A percentile compares a stretch with the other conserved stretches of the same genome.
Evolutionary conservation across 441 rosid species (phyloP).

Genomic region (Geranium incanum): DNA sequence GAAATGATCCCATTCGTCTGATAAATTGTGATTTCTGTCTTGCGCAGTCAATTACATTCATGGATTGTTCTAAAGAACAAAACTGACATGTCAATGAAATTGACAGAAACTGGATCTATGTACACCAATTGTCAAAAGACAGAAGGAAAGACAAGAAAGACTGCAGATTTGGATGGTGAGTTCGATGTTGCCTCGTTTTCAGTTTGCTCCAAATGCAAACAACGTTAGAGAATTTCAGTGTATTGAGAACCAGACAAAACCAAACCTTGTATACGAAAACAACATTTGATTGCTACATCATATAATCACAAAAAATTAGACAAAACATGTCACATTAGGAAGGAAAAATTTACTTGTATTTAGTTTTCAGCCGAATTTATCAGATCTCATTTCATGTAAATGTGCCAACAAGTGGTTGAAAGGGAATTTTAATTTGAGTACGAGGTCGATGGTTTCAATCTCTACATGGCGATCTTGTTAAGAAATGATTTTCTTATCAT

Average conservation of each 20-base stretch:
- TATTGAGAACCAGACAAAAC: not conserved
- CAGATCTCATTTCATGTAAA: not conserved
- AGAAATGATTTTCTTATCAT: no score
- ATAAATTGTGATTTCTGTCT: no score
- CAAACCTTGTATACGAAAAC: not conserved
- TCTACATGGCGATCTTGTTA: no score
- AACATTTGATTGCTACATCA: not conserved
- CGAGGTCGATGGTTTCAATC: no score
- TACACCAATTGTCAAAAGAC: not conserved
- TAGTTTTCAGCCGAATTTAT: not conserved
- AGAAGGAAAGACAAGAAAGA: not conserved
- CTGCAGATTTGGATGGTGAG: not conserved
- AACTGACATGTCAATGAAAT: slow-evolving; percentile 5
- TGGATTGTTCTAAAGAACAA: not conserved
- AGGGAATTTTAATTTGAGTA: no score
- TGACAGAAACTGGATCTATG: not conserved
- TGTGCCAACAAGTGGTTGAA: no score
- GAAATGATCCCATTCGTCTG: no score
- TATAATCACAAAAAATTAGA: not conserved
- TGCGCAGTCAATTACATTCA: not conserved
- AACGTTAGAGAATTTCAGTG: slow-evolving; percentile 1
- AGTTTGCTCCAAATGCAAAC: not conserved
- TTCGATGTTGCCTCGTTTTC: not conserved
- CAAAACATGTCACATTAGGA: not conserved
- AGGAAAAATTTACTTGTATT: no score